Evolutionary conservation across 1,284 basidiomycete species (phyloP), one percentile per base, ranked within the genome.

Genomic region (Coniophora puteana): DNA sequence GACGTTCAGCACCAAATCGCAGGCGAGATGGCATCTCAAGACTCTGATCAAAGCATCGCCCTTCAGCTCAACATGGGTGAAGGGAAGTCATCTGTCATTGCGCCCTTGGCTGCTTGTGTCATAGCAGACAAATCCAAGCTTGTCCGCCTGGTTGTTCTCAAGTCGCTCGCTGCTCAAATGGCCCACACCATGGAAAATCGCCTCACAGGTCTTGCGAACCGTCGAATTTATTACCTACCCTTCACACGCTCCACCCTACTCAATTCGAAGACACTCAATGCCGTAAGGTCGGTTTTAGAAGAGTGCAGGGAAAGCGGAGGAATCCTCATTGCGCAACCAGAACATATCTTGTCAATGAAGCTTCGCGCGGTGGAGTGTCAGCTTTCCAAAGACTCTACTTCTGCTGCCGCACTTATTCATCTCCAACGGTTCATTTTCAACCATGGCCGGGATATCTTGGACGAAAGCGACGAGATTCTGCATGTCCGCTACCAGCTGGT

Each of bases 61-160:
- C 57, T 74, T 24, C 76, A 79, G 41, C 65, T 80, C 14, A 77
- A 78, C 33, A 78, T 79, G 77, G 76, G 76, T 1, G 76, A 78
- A 46, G 77, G 77, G 4, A 78, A 78, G 46, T 69, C 75, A 2
- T 71, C 72, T 0, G 76, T 77, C 4, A 78, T 78, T 21, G 61
- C 71, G 0, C 75, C 76, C 1, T 55, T 77, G 13, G 57, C 63
- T 17, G 57, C 65, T 0, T 52, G 61, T 1, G 45, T 60, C 17
- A 53, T 77, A 4, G 68, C 77, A 0, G 55, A 76, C 47, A 63
- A 68, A 1, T 27, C 55, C 3, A 66, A 58, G 12, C 58, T 78
- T 3, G 66, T 69, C 4, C 63, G 76, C 8, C 65, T 78, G 7
- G 51, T 76, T 3, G 68, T 74, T 17, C 62, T 74, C n/a, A 76